Base-by-base conservation (phyloP, 768 basidiomycete species). In the Mycena alexandri region DNA sequence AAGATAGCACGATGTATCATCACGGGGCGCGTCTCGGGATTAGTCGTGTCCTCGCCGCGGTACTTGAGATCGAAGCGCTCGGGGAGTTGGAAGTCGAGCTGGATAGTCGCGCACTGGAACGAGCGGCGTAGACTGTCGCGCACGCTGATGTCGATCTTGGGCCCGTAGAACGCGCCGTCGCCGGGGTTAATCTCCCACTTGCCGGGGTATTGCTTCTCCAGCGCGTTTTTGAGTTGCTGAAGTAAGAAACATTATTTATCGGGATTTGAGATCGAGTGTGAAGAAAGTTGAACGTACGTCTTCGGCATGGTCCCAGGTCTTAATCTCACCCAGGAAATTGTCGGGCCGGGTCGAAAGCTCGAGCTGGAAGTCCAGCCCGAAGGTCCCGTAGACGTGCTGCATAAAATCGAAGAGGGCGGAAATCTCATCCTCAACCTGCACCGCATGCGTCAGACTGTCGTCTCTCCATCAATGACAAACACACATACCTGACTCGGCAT, bases 141-240 rank as follows among this genome's bases (percentile, higher is more conserved):
- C 76, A 99, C 93, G 66, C 93, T 95, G 82, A 99, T 97, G 80
- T 99, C 98, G 75, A 98, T 97, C 84, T 99, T 99, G 70, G 98
- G 98, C 0, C 98, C 98, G 81, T 99, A 99, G 87, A 99, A 99
- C 12, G 98, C 98, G 55, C 98, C 98, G 74, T 99, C 98, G 50
- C 96, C 97, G 11, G 94, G 93, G 79, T 98, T 98, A 63, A 96
- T 79, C 60, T 90, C 87, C 98, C 98, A 99, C 71, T 93, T 86
- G 52, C 94, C 95, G 0, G 94, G 89, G 72, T 96, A 92, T 63
- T 89, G 87, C 73, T 90, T 91, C 41, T 99, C 93, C 57, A 99
- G 88, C 2, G 94, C 92, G 71, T 85, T 82, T 58, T 85, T 90
- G 59, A 96, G 87, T 92, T 95, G 94, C 93, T 96, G 76, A 44